Conservation (phyloP, 768 basidiomycete genomes). For the Boletus reticulatus region DNA sequence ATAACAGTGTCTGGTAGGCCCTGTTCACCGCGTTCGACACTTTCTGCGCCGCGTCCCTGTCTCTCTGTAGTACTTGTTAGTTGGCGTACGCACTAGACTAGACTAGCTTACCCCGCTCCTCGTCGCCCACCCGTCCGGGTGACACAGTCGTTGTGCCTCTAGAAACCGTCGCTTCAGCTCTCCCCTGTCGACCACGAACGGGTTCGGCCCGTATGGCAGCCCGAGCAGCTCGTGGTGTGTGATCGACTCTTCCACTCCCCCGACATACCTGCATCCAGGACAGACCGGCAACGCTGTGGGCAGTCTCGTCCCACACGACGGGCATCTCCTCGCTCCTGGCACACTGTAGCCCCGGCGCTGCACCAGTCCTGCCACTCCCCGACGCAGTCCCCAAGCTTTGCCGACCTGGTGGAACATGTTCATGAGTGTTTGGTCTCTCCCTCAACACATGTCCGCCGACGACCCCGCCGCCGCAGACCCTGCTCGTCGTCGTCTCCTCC, state of each 20-base stretch:
- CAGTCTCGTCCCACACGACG: conserved; percentile 59
- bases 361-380: not conserved
- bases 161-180: conserved; percentile 66
- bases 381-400: conserved; percentile 2
- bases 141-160: conserved; percentile 69
- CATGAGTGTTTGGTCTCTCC: conserved; percentile 24
- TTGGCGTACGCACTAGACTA: conserved; percentile 1
- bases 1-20: conserved; percentile 74
- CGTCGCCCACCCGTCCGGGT: conserved; percentile 84
- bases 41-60: conserved; percentile 22
- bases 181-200: conserved; percentile 63
- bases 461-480: conserved; percentile 42
- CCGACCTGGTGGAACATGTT: conserved; percentile 17
- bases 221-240: conserved; percentile 71
- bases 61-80: conserved; percentile 20
- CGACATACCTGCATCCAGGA: conserved; percentile 65
- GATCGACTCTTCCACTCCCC: conserved; percentile 49
- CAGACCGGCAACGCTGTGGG: conserved; percentile 74
- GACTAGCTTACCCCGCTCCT: conserved; percentile 51
- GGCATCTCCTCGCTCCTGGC: conserved; percentile 40
- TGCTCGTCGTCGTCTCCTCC: conserved; percentile 46
- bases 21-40: conserved; percentile 77
- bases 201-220: conserved; percentile 59
- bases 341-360: conserved; percentile 16
- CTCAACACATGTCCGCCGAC: conserved; percentile 39